Evolutionary conservation across 441 rosid genomes (phyloP).

Genomic region (Erodium trifolium): DNA sequence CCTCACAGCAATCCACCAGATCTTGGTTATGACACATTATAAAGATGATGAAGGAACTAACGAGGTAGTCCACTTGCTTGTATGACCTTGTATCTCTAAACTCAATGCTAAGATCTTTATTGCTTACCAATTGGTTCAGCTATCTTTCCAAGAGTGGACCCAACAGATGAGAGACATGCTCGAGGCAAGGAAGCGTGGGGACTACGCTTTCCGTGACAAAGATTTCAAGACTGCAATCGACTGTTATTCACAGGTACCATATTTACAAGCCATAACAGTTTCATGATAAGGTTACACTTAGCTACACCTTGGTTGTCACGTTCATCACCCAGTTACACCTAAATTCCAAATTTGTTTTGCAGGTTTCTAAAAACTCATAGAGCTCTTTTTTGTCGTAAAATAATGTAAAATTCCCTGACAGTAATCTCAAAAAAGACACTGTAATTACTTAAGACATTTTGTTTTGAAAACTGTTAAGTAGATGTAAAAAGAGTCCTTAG

Average conservation of each 20-base stretch:
- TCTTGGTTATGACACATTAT: conserved; percentile 49
- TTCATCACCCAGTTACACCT: too few relatives aligned
- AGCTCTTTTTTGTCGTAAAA: too few relatives aligned
- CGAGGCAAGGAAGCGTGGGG: conserved; percentile 63
- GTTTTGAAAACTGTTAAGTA: too few relatives aligned
- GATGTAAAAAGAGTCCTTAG: too few relatives aligned
- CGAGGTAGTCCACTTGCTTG: conserved; percentile 36
- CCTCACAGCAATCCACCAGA: conserved; percentile 64
- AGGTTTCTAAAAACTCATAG: too few relatives aligned
- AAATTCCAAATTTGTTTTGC: too few relatives aligned
- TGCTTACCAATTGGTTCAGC: conserved; percentile 30
- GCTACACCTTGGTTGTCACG: too few relatives aligned
- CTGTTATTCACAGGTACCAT: conserved; percentile 58
- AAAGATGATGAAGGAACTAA: conserved; percentile 58
- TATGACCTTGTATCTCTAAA: background rate
- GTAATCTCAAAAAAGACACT: too few relatives aligned
- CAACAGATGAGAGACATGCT: conserved; percentile 63
- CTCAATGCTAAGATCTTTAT: conserved; percentile 16
- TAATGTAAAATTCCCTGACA: too few relatives aligned
- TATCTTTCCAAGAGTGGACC: conserved; percentile 80
- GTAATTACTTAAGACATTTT: too few relatives aligned
- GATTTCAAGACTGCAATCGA: conserved; percentile 66
- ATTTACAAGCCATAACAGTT: background rate
- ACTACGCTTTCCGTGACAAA: conserved; percentile 55
- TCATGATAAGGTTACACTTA: too few relatives aligned